Evolutionary conservation across 2,329 filamentous ascomycete species (phyloP).

Genomic region (Clarireedia monteithiana): DNA sequence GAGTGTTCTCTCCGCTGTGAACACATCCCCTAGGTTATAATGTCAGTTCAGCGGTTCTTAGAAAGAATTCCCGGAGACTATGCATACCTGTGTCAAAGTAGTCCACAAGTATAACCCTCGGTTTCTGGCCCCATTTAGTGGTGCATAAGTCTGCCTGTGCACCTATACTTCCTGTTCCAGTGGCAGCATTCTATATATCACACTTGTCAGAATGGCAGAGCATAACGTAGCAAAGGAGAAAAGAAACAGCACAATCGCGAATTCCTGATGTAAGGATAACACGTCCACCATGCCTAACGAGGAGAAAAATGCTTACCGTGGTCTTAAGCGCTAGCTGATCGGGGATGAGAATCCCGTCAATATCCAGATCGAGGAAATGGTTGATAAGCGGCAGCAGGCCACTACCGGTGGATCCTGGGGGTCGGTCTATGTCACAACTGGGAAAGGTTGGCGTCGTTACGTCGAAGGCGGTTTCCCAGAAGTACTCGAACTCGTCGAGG

Average conservation of each 20-base stretch:
- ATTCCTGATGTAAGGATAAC: not conserved
- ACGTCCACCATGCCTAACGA: too few species aligned
- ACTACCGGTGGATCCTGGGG: conserved; percentile 34
- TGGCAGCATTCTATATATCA: conserved; percentile 23
- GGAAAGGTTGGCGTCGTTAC: conserved; percentile 44
- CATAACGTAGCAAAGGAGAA: not conserved
- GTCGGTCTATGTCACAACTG: conserved; percentile 59
- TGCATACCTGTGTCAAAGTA: conserved; percentile 42
- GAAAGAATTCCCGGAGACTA: not conserved
- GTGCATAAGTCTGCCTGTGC: conserved; percentile 40
- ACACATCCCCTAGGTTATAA: conserved; percentile 20
- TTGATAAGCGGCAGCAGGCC: conserved; percentile 52
- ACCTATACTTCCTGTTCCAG: conserved; percentile 44
- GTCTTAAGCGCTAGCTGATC: conserved; percentile 37
- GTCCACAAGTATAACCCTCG: conserved; percentile 50
- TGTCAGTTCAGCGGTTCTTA: not conserved
- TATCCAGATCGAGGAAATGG: conserved; percentile 50
- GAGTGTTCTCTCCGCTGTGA: conserved; percentile 25
- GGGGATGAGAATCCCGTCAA: conserved; percentile 42
- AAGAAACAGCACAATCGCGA: not conserved
- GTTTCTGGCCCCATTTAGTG: conserved; percentile 37
- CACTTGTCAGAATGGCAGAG: not conserved
- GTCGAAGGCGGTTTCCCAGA: conserved; percentile 68
- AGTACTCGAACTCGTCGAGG: conserved; percentile 54
- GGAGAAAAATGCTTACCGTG: conserved; percentile 8